Evolutionary conservation across 2,329 filamentous ascomycete species (phyloP).

Genomic region (Knufia petricola): DNA sequence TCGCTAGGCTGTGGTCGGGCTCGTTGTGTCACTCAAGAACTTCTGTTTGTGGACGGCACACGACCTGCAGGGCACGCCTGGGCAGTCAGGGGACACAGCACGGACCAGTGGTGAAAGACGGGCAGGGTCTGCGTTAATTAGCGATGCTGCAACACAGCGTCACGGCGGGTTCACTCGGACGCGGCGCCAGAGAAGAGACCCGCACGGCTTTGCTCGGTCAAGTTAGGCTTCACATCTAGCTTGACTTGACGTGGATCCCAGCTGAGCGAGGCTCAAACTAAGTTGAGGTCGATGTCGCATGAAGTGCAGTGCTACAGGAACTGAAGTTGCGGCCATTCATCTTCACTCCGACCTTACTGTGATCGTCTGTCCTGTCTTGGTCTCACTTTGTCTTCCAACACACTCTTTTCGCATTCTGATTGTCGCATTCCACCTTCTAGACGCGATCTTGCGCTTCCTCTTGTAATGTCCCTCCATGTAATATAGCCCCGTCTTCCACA

Average conservation of each 20-base stretch:
- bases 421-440: slow-evolving; percentile 8
- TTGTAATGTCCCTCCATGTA: slow-evolving; percentile 8
- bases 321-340: no score
- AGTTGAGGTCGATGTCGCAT: neutral
- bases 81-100: no score
- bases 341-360: slow-evolving; percentile 5
- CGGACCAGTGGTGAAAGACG: no score
- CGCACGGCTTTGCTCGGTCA: neutral
- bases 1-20: no score
- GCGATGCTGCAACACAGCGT: neutral
- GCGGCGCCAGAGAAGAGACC: neutral
- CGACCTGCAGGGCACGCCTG: neutral
- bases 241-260: no score
- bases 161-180: neutral
- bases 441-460: neutral
- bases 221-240: neutral
- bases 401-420: slow-evolving; percentile 4
- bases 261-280: neutral
- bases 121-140: no score
- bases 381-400: slow-evolving; percentile 9
- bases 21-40: no score
- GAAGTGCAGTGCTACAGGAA: no score
- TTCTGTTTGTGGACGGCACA: neutral
- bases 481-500: slow-evolving; percentile 8
- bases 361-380: slow-evolving; percentile 7